Conservation (phyloP, 208 protist genomes). For the Leishmania amazonensis region DNA sequence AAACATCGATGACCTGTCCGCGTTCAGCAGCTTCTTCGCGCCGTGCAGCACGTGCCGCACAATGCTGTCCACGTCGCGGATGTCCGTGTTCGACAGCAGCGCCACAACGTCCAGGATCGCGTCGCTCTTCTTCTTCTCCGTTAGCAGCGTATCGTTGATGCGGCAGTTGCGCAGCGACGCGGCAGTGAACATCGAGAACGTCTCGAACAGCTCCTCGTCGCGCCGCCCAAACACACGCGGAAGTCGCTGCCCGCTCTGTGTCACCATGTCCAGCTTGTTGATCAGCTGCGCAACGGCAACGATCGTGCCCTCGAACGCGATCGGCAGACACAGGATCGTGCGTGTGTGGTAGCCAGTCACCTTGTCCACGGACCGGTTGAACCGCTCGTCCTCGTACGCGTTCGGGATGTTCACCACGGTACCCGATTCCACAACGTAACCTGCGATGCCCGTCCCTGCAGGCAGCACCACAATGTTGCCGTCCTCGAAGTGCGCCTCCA, state of each 20-base stretch:
- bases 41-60: constrained; percentile 68
- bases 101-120: constrained; percentile 75
- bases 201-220: constrained; percentile 76
- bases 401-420: constrained; percentile 69
- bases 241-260: constrained; percentile 48
- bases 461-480: constrained; percentile 65
- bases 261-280: constrained; percentile 76
- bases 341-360: constrained; percentile 70
- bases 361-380: constrained; percentile 73
- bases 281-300: constrained; percentile 79
- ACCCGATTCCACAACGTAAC: constrained; percentile 59
- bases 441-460: constrained; percentile 64
- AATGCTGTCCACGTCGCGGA: constrained; percentile 73
- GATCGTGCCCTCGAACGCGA: constrained; percentile 67
- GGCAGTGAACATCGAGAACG: constrained; percentile 72
- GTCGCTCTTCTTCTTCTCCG: constrained; percentile 73
- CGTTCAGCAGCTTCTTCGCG: constrained; percentile 71
- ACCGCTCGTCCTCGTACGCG: constrained; percentile 70
- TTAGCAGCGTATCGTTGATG: constrained; percentile 63
- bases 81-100: constrained; percentile 75
- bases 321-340: constrained; percentile 75
- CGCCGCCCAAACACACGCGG: constrained; percentile 53
- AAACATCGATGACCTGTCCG: constrained; percentile 77
- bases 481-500: constrained; percentile 77
- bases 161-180: constrained; percentile 73